Evolutionary conservation across 768 basidiomycete genomes (phyloP), one percentile per base, ranked within the genome.

Genomic region (Rhodotorula paludigena): DNA sequence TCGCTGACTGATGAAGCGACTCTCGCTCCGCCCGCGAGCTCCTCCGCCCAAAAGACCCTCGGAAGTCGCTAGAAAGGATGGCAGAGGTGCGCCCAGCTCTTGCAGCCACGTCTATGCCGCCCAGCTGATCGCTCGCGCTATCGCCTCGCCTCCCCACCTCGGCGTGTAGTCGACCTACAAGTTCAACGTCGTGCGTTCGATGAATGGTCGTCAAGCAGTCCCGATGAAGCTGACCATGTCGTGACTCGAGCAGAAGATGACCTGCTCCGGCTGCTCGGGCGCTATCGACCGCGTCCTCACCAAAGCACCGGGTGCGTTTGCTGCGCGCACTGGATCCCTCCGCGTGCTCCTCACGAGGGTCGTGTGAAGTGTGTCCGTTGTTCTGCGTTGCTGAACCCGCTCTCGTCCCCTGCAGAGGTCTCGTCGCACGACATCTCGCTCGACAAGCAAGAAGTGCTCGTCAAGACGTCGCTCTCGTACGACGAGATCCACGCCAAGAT

Each of bases 261-360:
- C 72, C 45, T 94, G 91, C 81, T 76, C 78, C 36, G 91, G 91
- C 35, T 94, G 91, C 81, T 90, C 90, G 38, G 86, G 87, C 23
- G 91, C 91, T 20, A 82, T 94, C 60, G 82, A 80, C 35, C 85
- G 89, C 36, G 91, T 85, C 21, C 82, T 94, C 48, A 80, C 83
- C 69, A 92, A 87, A 79, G 82, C 85, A 9, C 83, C 88, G 66
- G 80, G 82, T 68, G 80, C 78, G 65, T 51, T 16, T n/a, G 44
- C 42, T 21, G 21, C 3, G 7, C 20, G 10, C n/a, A n/a, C n/a
- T n/a, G n/a, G n/a, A 20, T 28, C 56, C n/a, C 25, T 25, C n/a
- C 2, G n/a, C 48, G 28, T 15, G 28, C n/a, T 23, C 5, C 48
- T 30, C 28, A 0, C 48, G 44, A 14, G 8, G 44, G 7, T 48